A percentile compares a stretch with the other conserved stretches of the same genome.
These are phyloP conservation scores for Cyclostephanos invisitatus DNA, from an alignment of 108 stramenopile genomes.

Conservation along the genomic window DNA sequence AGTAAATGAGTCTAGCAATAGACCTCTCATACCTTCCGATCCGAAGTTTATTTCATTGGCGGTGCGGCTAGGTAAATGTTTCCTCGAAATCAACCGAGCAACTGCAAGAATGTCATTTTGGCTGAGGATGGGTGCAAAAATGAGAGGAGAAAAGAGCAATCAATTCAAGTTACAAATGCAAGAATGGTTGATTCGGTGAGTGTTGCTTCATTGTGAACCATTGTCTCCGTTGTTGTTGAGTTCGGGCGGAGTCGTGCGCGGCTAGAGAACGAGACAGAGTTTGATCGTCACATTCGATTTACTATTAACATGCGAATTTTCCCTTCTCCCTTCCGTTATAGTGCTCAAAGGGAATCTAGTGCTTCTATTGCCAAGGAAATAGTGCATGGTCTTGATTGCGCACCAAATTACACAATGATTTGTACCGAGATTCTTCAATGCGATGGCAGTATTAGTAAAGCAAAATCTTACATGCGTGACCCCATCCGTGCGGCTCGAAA, in stretches of 20 bases:
- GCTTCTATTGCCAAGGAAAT: constrained; percentile 30
- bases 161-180: constrained; percentile 40
- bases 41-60: constrained; percentile 15
- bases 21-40: constrained; percentile 6
- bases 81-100: constrained; percentile 45
- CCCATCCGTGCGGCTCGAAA: constrained; percentile 52
- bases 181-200: constrained; percentile 37
- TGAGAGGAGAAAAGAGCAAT: constrained; percentile 18
- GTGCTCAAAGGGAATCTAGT: constrained; percentile 19
- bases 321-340: no score
- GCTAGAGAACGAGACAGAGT: no score
- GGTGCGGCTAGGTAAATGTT: constrained; percentile 32
- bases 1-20: constrained; percentile 19
- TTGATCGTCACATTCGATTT: no score
- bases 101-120: constrained; percentile 52
- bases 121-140: constrained; percentile 46
- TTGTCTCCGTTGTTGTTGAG: no score
- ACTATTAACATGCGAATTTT: no score
- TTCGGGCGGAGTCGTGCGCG: no score
- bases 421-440: constrained; percentile 41
- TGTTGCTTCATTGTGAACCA: no score
- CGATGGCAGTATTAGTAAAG: constrained; percentile 36
- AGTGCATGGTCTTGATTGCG: constrained; percentile 29
- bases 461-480: constrained; percentile 45
- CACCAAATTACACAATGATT: constrained; percentile 22